Conservation (phyloP, 1,284 basidiomycete species). For the Pseudozyma flocculosa region DNA sequence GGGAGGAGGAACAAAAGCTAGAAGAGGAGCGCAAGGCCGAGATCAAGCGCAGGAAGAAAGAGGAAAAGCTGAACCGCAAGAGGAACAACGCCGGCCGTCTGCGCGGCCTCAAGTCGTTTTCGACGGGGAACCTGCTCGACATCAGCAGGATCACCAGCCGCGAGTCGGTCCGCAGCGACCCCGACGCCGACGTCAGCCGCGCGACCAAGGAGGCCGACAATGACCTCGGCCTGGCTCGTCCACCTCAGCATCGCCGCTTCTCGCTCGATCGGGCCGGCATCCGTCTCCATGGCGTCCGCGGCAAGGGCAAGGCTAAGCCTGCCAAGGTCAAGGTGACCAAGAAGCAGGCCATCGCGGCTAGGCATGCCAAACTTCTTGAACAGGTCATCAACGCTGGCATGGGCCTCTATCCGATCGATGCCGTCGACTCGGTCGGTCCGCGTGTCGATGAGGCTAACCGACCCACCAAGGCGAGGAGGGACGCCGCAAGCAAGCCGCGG, state of each 20-base stretch:
- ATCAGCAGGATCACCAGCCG: not conserved
- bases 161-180: not conserved
- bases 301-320: conserved; percentile 11
- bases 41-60: not conserved
- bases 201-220: no score
- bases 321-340: conserved; percentile 40
- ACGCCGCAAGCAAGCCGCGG: no score
- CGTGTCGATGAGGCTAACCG: not conserved
- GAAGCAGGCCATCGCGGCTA: conserved; percentile 33
- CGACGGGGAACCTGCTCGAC: conserved; percentile 4
- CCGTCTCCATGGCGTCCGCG: conserved; percentile 5
- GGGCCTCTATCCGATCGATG: conserved; percentile 27
- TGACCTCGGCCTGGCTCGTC: no score
- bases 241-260: conserved; percentile 16
- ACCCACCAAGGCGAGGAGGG: no score
- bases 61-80: conserved; percentile 2
- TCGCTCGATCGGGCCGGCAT: conserved; percentile 33
- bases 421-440: conserved; percentile 13
- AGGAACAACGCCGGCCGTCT: not conserved
- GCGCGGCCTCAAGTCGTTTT: conserved; percentile 23
- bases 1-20: not conserved
- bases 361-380: conserved; percentile 48
- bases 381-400: conserved; percentile 47
- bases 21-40: conserved; percentile 1
- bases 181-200: not conserved